Evolutionary conservation across 192 early-diverging fungal genomes (phyloP), one percentile per base, ranked within the genome.

Genomic region (Podila minutissima): DNA sequence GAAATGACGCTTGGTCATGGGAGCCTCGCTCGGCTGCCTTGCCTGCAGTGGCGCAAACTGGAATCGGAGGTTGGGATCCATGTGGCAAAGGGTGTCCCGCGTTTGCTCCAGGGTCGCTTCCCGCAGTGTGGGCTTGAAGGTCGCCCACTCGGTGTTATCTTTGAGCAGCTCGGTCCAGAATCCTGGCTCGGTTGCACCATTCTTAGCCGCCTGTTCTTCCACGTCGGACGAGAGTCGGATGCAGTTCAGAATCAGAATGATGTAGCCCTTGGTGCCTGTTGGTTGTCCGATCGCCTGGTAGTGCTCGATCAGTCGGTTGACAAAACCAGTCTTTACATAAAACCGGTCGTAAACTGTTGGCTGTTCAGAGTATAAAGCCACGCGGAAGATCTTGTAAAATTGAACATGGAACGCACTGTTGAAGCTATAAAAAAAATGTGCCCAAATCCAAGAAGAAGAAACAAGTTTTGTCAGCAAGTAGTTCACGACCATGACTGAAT

Each of bases 371-470:
- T 81, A 81, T 15, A 81, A 61, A 0, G 67, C 71, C 22, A 81
- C 71, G 0, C 77, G 59, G 65, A 81, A 72, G 46, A 81, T 49
- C 46, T 81, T 81, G 71, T 81, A 81, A 49, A 81, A 81, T 9
- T 73, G 77, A 4, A 81, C 77, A 73, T 81, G 77, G 37, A 67
- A 81, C 19, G 77, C 77, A 49, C 68, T 81, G 71, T 81, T 81
- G 62, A 81, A 81, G 4, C 77, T 81, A 69, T 12, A 29, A 31
- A 60, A 19, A 50, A 19, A 50, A 28, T 3, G 46, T 26, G 35
- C 9, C 41, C 41, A 46, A 3, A 17, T 46, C 41, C 41, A 48
- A 48, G 3, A 41, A 8, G 10, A 28, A 38, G 12, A 41, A 22
- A 46, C 24, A n/a, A 20, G 13, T 22, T n/a, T 46, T 17, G 13